Percentiles rank a stretch among this genome's conserved stretches.
Evolutionary conservation across 1,284 basidiomycete species (phyloP).

Genomic region (Marasmius oreades): DNA sequence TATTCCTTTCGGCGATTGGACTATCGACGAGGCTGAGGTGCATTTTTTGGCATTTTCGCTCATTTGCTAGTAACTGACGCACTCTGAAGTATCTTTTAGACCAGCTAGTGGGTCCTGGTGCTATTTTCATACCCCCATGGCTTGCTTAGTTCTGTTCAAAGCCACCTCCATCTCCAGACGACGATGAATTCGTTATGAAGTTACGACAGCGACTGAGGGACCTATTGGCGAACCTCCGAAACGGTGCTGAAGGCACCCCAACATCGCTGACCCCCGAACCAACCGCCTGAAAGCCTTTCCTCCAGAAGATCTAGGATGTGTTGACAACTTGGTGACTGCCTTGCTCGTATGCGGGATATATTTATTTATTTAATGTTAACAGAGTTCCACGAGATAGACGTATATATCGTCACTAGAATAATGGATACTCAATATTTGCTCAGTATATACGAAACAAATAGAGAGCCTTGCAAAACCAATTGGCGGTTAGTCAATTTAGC

Average conservation of each 20-base stretch:
- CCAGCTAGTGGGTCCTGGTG: slow-evolving; percentile 29
- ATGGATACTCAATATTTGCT: too few species aligned
- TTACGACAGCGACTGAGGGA: slow-evolving; percentile 33
- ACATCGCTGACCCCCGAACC: background rate
- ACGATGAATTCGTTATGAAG: slow-evolving; percentile 35
- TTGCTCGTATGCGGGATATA: too few species aligned
- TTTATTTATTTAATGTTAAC: too few species aligned
- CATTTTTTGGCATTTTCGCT: background rate
- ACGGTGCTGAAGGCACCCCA: slow-evolving; percentile 33
- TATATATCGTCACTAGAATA: too few species aligned
- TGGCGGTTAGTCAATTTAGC: too few species aligned
- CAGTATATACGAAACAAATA: too few species aligned
- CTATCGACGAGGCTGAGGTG: slow-evolving; percentile 42
- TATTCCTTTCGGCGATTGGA: slow-evolving; percentile 20
- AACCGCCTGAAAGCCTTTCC: background rate
- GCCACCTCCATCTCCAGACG: slow-evolving; percentile 37
- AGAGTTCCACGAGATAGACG: too few species aligned
- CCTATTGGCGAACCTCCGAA: slow-evolving; percentile 31
- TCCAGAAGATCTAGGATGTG: too few species aligned
- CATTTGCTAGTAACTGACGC: background rate
- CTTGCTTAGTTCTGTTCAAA: slow-evolving; percentile 11
- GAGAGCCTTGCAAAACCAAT: too few species aligned
- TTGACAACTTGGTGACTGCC: too few species aligned
- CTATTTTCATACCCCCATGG: background rate
- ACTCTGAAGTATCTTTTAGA: slow-evolving; percentile 34